Evolutionary conservation across 306 rosid genomes (phyloP).

Genomic region (Cucumis cinereus): DNA sequence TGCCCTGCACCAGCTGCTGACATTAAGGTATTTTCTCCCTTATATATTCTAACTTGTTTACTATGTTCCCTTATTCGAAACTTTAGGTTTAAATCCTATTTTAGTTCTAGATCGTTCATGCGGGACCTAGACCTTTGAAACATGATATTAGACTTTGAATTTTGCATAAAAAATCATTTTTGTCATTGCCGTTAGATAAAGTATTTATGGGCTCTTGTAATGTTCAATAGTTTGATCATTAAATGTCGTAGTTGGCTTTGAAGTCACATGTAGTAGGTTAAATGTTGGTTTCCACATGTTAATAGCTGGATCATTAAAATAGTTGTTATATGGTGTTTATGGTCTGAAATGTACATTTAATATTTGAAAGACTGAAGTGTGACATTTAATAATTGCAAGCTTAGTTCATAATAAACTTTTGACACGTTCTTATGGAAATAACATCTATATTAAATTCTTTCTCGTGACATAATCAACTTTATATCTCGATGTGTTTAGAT

Average conservation of each 20-base stretch:
- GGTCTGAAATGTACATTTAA: not conserved
- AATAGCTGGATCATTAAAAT: not conserved
- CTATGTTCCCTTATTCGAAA: not conserved
- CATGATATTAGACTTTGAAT: not conserved
- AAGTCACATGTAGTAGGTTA: not conserved
- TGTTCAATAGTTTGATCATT: not conserved
- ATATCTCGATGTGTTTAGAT: conserved; percentile 35
- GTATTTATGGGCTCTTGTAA: not conserved
- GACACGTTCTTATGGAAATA: not conserved
- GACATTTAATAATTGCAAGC: not conserved
- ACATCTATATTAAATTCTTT: not conserved
- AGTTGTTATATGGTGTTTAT: not conserved
- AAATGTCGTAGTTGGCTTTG: not conserved
- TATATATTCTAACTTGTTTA: not conserved
- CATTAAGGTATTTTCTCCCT: conserved; percentile 43
- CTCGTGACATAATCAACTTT: too few species aligned
- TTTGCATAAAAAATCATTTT: not conserved
- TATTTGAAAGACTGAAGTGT: not conserved
- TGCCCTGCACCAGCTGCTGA: conserved; percentile 69
- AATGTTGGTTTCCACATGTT: not conserved
- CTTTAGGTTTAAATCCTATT: not conserved
- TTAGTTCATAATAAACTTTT: not conserved
- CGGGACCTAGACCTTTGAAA: not conserved
- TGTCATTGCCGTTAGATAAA: not conserved
- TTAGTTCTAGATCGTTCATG: too few species aligned